phyloP scores from a whole-genome alignment of 2,329 filamentous ascomycete species.

The Thielaviopsis cerberus region DNA sequence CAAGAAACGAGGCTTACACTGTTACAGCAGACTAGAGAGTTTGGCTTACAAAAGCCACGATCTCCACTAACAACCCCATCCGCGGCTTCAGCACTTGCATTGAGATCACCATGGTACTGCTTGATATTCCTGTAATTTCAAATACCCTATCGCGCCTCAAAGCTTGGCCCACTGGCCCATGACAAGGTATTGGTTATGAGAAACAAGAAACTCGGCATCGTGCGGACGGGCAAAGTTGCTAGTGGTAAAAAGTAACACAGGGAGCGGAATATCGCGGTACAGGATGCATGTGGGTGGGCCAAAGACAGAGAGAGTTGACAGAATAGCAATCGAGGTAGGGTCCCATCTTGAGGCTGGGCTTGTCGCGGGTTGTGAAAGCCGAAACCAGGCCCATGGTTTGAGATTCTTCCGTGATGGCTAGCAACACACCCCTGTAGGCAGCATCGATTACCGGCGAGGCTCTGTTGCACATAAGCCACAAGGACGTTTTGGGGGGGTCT shows the following conservation, averaged over 20 bases:
- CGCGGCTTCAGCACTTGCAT: background rate
- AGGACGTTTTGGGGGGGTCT: background rate
- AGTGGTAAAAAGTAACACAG: no score
- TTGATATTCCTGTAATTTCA: background rate
- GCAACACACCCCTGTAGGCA: background rate
- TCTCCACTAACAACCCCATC: background rate
- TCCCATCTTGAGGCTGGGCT: background rate
- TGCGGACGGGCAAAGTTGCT: no score
- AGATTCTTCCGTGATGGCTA: background rate
- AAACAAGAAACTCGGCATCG: no score
- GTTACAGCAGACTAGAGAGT: background rate
- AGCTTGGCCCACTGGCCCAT: background rate
- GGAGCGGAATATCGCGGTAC: background rate
- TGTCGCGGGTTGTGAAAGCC: background rate
- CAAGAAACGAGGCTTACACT: background rate
- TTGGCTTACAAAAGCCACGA: background rate
- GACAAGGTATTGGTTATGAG: background rate
- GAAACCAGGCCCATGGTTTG: background rate
- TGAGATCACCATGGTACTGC: background rate
- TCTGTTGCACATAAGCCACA: background rate
- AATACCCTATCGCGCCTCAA: background rate
- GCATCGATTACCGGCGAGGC: background rate
- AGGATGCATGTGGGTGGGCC: background rate
- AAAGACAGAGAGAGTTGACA: background rate
- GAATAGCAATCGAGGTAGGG: background rate